Base-by-base conservation (phyloP, 257 asterid genomes). In the Cordia subcordata region DNA sequence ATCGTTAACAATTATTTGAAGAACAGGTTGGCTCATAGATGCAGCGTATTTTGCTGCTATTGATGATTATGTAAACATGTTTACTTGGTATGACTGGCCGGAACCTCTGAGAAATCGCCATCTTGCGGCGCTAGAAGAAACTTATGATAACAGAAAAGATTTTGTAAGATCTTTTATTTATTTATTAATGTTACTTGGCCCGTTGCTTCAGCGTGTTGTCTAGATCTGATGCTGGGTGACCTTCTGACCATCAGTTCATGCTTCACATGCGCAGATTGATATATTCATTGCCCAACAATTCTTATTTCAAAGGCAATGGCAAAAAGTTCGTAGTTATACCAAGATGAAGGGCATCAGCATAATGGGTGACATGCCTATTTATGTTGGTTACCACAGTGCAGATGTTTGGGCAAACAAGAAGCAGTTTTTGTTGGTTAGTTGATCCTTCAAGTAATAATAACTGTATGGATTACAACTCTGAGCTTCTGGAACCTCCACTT, bases 331-430 rank as follows among this genome's bases (percentile, higher is more conserved):
- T 42, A 75, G 81, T 58, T 93, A 93, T 81, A 97, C 99, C 53
- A 83, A 49, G 64, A 54, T 19, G 56, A 89, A 85, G 69, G 97
- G 96, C 55, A 82, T 93, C 53, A 81, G 94, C 72, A 89, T 89
- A 61, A 93, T 93, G 99, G 99, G 99, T 72, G 99, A 93, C 78
- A 93, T 93, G 99, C 97, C 99, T 23, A 93, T 93, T 45, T 93
- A 93, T 76, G 96, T 93, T 73, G 97, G 96, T 69, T 89, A 93
- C 82, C 96, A 93, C 63, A 89, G 97, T 77, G 95, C 99, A 53
- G 99, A 93, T 80, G 99, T 93, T 65, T 93, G 99, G 99, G 97
- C 97, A 68, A 81, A 89, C 72, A 89, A 72, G 87, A 88, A 83
- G 69, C 96, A 86, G 0, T 93, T 93, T 83, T 74, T 85, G 67